A percentile compares a stretch with the other conserved stretches of the same genome.
phyloP scores from a whole-genome alignment of 805 yeast genomes.

The Starmera dryadoides region DNA sequence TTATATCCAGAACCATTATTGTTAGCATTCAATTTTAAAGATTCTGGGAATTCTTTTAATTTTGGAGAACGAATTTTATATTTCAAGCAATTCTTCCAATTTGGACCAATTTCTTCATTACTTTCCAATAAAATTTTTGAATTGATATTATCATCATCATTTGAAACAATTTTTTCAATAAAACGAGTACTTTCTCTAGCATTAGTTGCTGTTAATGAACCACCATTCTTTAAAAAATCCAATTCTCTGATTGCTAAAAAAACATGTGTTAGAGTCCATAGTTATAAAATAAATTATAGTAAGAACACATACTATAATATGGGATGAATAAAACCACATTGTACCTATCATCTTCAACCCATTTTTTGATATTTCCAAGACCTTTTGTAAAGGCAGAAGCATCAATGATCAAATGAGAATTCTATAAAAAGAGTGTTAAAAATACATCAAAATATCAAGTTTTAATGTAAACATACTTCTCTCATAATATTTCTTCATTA shows the following conservation, averaged over 20 bases:
- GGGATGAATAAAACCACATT: slow-evolving; percentile 42
- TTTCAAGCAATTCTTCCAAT: slow-evolving; percentile 41
- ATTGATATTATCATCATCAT: slow-evolving; percentile 7
- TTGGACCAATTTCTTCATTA: slow-evolving; percentile 38
- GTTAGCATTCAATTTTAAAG: slow-evolving; percentile 19
- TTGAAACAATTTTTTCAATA: slow-evolving; percentile 36
- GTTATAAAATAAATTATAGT: background rate
- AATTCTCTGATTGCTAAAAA: slow-evolving; percentile 43
- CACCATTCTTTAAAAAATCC: slow-evolving; percentile 48
- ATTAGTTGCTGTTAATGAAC: slow-evolving; percentile 49
- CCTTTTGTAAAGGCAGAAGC: slow-evolving; percentile 66
- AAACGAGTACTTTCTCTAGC: slow-evolving; percentile 60
- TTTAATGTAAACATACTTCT: too few species aligned
- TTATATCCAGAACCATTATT: background rate
- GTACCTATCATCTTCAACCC: slow-evolving; percentile 36
- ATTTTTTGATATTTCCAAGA: slow-evolving; percentile 56
- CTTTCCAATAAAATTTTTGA: slow-evolving; percentile 29
- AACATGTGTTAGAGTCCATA: too few species aligned
- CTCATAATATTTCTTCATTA: too few species aligned
- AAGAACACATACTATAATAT: slow-evolving; percentile 26
- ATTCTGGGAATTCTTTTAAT: slow-evolving; percentile 42
- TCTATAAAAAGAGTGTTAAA: too few species aligned
- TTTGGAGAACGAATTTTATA: slow-evolving; percentile 39
- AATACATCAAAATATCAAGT: too few species aligned
- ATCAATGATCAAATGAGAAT: slow-evolving; percentile 44